Conservation (phyloP, 2,329 filamentous ascomycete species). For the Elsinoe arachidis region DNA sequence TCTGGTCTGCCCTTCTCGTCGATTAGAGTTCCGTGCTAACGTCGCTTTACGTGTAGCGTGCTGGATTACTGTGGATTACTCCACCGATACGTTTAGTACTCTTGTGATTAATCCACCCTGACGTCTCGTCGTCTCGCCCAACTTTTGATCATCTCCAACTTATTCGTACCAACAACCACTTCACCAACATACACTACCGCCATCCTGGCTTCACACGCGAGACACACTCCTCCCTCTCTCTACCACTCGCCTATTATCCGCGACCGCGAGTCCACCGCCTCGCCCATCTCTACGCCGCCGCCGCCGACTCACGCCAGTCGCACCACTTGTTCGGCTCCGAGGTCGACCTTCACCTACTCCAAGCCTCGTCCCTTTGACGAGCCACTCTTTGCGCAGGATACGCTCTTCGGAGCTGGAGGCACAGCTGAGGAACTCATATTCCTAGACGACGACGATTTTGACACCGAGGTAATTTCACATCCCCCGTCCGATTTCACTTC, state of each 20-base stretch:
- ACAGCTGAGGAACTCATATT: constrained; percentile 28
- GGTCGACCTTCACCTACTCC: constrained; percentile 35
- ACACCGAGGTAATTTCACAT: constrained; percentile 25
- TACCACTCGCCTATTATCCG: constrained; percentile 43
- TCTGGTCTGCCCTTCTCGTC: too few species aligned
- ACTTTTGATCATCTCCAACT: neutral
- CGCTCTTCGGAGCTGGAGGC: constrained; percentile 11
- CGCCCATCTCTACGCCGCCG: constrained; percentile 41
- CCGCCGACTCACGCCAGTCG: constrained; percentile 22
- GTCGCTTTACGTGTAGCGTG: neutral
- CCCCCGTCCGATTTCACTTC: neutral
- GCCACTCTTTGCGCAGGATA: constrained; percentile 12
- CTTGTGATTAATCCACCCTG: neutral
- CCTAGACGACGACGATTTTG: constrained; percentile 31
- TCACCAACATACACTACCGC: constrained; percentile 10
- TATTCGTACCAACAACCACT: neutral
- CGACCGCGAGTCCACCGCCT: constrained; percentile 42
- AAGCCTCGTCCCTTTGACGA: constrained; percentile 35
- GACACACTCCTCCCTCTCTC: constrained; percentile 39
- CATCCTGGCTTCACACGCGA: constrained; percentile 42
- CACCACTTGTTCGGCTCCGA: constrained; percentile 16
- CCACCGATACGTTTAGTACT: neutral
- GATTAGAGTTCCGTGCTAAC: neutral
- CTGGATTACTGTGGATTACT: neutral
- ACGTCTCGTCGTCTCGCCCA: constrained; percentile 1